Percentiles rank a stretch among this genome's conserved stretches.
phyloP scores from a whole-genome alignment of 2,329 filamentous ascomycete genomes.

The Colletotrichum sp. region DNA sequence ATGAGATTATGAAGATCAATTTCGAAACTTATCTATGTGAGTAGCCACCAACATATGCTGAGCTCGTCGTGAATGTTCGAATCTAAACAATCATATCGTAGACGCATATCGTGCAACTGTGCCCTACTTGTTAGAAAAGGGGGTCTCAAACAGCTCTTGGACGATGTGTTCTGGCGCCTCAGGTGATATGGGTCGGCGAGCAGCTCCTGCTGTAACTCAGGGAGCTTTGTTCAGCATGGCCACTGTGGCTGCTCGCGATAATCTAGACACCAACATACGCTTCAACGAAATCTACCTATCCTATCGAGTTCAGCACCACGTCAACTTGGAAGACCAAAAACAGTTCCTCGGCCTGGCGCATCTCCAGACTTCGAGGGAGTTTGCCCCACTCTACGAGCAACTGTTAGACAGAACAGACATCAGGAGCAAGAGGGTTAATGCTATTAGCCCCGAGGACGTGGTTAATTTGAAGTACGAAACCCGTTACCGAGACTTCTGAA shows the following conservation, averaged over 20 bases:
- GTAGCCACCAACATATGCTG: not conserved
- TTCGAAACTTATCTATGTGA: constrained; percentile 37
- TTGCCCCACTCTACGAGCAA: constrained; percentile 5
- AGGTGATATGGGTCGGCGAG: constrained; percentile 27
- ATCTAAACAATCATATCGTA: not conserved
- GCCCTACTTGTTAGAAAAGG: constrained; percentile 31
- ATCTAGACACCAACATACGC: constrained; percentile 35
- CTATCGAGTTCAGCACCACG: constrained; percentile 31
- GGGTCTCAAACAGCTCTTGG: constrained; percentile 29
- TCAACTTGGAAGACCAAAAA: not conserved
- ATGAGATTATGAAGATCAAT: constrained; percentile 23
- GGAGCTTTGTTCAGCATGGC: constrained; percentile 40
- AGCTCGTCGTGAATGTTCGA: accelerated
- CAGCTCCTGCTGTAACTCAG: constrained; percentile 34
- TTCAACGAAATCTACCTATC: constrained; percentile 44
- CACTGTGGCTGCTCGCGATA: constrained; percentile 31
- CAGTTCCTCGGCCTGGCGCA: constrained; percentile 5
- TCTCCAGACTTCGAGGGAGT: not conserved
- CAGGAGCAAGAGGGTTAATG: not conserved
- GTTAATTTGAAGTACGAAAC: not conserved
- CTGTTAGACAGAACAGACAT: constrained; percentile 11
- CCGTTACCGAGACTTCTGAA: not conserved
- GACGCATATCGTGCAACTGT: constrained; percentile 36
- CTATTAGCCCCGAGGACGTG: not conserved
- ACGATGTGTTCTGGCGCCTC: constrained; percentile 36